Evolutionary conservation across 768 basidiomycete species (phyloP).

Genomic region (Lyophyllum decastes): DNA sequence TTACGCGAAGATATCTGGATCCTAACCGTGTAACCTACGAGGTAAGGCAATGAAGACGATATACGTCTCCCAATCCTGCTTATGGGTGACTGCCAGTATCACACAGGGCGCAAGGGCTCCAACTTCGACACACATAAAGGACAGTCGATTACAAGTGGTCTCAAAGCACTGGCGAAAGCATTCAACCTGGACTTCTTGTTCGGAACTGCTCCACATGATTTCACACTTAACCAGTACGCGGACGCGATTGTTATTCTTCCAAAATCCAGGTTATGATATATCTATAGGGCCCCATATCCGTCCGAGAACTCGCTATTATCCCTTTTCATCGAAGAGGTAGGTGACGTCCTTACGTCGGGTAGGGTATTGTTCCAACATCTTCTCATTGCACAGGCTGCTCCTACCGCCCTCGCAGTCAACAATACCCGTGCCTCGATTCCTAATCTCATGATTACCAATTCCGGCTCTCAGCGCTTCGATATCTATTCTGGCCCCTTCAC

Average conservation of each 20-base stretch:
- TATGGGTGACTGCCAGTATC: constrained; percentile 48
- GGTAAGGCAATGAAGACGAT: constrained; percentile 30
- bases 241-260: not conserved
- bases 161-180: constrained; percentile 49
- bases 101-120: constrained; percentile 50
- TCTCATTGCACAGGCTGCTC: constrained; percentile 41
- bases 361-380: not conserved
- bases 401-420: constrained; percentile 58
- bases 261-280: constrained; percentile 4
- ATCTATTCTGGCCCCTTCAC: constrained; percentile 72
- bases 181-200: constrained; percentile 68
- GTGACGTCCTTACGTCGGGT: constrained; percentile 13
- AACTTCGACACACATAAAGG: constrained; percentile 68
- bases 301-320: constrained; percentile 62
- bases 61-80: not conserved
- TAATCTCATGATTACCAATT: constrained; percentile 65
- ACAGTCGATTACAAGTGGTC: constrained; percentile 49
- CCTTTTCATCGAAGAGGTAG: constrained; percentile 51
- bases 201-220: constrained; percentile 78
- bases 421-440: constrained; percentile 62
- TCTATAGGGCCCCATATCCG: constrained; percentile 57
- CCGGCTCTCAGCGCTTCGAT: constrained; percentile 67
- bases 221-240: constrained; percentile 60
- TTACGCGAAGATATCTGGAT: constrained; percentile 76
- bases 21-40: constrained; percentile 78